Percentiles rank a stretch among this genome's conserved stretches.
phyloP scores from a whole-genome alignment of 768 basidiomycete species.

The Mycena galericulata region DNA sequence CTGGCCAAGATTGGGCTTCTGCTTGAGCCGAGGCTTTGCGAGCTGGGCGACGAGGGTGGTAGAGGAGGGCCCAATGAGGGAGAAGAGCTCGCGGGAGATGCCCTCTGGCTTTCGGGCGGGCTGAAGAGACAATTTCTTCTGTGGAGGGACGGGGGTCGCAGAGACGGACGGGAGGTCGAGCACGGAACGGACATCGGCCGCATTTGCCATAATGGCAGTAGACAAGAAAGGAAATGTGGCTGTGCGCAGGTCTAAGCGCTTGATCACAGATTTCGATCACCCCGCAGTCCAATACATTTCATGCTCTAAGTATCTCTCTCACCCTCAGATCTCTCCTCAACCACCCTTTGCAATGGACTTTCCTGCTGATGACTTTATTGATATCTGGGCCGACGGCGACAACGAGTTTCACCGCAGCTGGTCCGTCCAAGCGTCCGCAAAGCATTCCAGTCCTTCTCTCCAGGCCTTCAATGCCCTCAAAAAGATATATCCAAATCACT shows the following conservation, averaged over 20 bases:
- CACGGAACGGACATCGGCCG: conserved; percentile 87
- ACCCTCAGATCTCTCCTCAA: neutral
- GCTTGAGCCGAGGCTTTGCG: conserved; percentile 86
- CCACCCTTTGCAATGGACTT: neutral
- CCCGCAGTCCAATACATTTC: too few relatives aligned
- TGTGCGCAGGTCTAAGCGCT: neutral
- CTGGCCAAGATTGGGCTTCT: conserved; percentile 82
- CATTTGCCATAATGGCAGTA: conserved; percentile 71
- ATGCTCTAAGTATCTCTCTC: neutral
- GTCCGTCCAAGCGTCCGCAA: conserved; percentile 61
- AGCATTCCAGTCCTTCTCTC: conserved; percentile 57
- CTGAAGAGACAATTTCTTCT: conserved; percentile 56
- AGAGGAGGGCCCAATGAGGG: conserved; percentile 93
- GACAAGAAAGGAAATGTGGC: neutral
- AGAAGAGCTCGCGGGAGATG: conserved; percentile 92
- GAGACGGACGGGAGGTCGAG: conserved; percentile 71
- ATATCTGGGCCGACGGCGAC: conserved; percentile 48
- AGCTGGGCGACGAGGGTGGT: conserved; percentile 86
- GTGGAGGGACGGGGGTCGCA: conserved; percentile 58
- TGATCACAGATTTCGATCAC: neutral
- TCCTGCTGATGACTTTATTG: conserved; percentile 60
- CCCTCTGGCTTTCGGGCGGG: conserved; percentile 83
- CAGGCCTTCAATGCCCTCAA: conserved; percentile 61
- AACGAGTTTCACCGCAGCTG: conserved; percentile 63
- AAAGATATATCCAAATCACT: conserved; percentile 71